Evolutionary conservation across 2,329 filamentous ascomycete genomes (phyloP), one percentile per base, ranked within the genome.

Genomic region (Helotiales sp.): DNA sequence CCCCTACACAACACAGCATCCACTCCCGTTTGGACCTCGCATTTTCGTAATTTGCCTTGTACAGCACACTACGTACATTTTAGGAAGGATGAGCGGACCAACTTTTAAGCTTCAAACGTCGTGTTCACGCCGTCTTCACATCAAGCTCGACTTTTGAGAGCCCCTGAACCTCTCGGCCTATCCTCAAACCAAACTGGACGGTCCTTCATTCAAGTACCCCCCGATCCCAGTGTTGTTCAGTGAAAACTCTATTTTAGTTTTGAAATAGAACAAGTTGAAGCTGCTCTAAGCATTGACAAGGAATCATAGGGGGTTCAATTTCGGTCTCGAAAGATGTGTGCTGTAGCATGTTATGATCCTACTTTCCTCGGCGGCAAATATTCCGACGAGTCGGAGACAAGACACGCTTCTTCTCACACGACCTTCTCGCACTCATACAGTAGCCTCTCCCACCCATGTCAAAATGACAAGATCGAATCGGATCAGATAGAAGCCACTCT

Each of bases 61-160:
- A n/a, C n/a, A n/a, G n/a, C n/a, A n/a, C n/a, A n/a, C n/a, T n/a
- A n/a, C n/a, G n/a, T n/a, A n/a, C n/a, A n/a, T n/a, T n/a, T n/a
- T n/a, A n/a, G n/a, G n/a, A n/a, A n/a, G n/a, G n/a, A n/a, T 6
- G 7, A 30, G 30, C 37, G 32, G 58, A 26, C 24, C 30, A 22
- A 34, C 34, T 26, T 57, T 59, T 66, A 66, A 63, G 64, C 64
- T 63, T 66, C 59, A 66, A 60, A 45, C 54, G 64, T 59, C 64
- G 30, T 54, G 17, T 52, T 40, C 15, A 30, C 59, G 49, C 50
- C 58, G 30, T 30, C 26, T 63, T 28, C 15, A 59, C 63, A 55
- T 24, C 20, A 30, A 22, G 1, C 34, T 13, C 37, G n/a, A 43
- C 40, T 40, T 43, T n/a, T 43, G 17, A n/a, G 40, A 43, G 8